Evolutionary conservation across 1,139 yeast species (phyloP), one percentile per base, ranked within the genome.

Genomic region (Pichia sp.): DNA sequence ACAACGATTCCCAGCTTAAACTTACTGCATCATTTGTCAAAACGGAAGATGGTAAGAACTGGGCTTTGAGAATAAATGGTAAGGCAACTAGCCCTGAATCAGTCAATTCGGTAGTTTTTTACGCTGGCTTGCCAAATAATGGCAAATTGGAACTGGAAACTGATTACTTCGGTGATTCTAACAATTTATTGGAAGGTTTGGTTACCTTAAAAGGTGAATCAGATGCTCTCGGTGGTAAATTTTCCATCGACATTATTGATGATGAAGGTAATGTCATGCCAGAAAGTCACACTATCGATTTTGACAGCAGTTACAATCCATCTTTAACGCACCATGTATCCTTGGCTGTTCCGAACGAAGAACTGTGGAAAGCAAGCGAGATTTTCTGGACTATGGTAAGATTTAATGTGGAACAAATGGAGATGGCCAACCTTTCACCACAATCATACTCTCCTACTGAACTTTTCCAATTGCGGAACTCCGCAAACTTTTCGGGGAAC

Each of bases 361-460:
- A 77, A 42, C 67, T 74, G 6, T 88, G 96, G 96, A 69, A 69
- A 52, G 94, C 94, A 3, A 71, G 71, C 42, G 96, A 86, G 39
- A 70, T 88, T 6, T 83, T 80, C 52, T 62, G 76, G 52, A 74
- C 87, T 0, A 49, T 87, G 44, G 51, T 86, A 28, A 80, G 79
- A 49, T 93, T 85, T 39, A 74, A 84, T 4, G 62, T 87, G 13
- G 60, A 68, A 37, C 61, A 63, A n/a, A 52, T 80, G 22, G 52
- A 69, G 15, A 11, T 10, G 2, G 6, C 9, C 3, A 65, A 66
- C 65, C 62, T 3, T 48, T 56, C 2, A 49, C 26, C 50, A 5
- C 45, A 27, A 33, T 23, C 29, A 7, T 35, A 17, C 30, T 74
- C 78, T 1, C 67, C 79, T 0, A 64, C 62, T 22, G 77, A 72